Base-by-base conservation (phyloP, 768 basidiomycete species). In the Mycena amicta region DNA sequence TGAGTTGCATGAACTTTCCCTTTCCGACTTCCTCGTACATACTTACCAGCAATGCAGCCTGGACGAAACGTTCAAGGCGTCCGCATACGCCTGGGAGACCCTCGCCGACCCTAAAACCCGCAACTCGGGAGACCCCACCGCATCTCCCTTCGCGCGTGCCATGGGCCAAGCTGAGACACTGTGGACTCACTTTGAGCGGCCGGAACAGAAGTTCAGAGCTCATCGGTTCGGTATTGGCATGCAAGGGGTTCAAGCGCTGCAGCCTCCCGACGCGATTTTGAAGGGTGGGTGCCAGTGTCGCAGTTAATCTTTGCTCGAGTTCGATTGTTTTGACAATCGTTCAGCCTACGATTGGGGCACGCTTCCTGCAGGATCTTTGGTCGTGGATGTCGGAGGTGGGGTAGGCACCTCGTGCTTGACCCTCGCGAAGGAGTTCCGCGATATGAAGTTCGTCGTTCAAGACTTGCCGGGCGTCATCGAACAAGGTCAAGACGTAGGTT, bases 321-420 rank as follows among this genome's bases (percentile, higher is more conserved):
- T n/a, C n/a, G n/a, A n/a, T n/a, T n/a, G n/a, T n/a, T n/a, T 2
- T 37, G 56, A 40, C 5, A 15, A 3, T 23, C 6, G 2, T n/a
- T n/a, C n/a, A 89, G 88, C 78, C 1, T 88, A 86, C 63, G 78
- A 83, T 39, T 90, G 88, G 83, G 65, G 72, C 18, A 67, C 77
- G 5, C 75, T 90, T 27, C 76, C 77, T 0, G 67, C 68, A n/a
- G 80, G 78, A 13, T 76, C 82, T 8, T 67, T 83, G 3, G 73
- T 89, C 13, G 81, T 89, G 4, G 88, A 90, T 55, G 86, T 89
- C 2, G 88, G 88, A 1, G 88, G 88, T 15, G 88, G 88, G 3
- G 83, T 89, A 30, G 88, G 88, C 16, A 74, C 75, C 4, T 68
- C 73, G 0, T 69, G 72, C 23, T 63, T 79, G 56, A 55, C 71